phyloP scores from a whole-genome alignment of 768 basidiomycete genomes.

The Russula foetens region DNA sequence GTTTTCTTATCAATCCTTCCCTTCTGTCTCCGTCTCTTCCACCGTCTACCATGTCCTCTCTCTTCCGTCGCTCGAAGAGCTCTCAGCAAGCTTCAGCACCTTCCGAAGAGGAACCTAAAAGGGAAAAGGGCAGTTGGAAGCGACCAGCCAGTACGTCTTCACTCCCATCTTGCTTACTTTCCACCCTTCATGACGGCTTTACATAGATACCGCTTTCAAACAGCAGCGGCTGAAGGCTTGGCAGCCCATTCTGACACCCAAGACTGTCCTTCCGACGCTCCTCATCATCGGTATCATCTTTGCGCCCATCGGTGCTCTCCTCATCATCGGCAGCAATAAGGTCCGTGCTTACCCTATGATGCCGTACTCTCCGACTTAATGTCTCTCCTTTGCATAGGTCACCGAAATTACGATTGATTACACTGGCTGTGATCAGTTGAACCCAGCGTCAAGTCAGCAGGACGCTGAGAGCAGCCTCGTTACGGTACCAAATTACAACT shows the following conservation, averaged over 20 bases:
- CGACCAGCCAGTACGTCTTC: slow-evolving; percentile 67
- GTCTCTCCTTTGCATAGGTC: slow-evolving; percentile 40
- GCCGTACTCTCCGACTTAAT: neutral
- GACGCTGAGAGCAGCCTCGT: slow-evolving; percentile 38
- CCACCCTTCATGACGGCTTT: slow-evolving; percentile 20
- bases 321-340: slow-evolving; percentile 82
- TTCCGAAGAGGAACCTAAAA: slow-evolving; percentile 43
- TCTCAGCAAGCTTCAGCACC: slow-evolving; percentile 8
- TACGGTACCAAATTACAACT: slow-evolving; percentile 58
- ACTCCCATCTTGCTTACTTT: slow-evolving; percentile 8
- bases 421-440: slow-evolving; percentile 74
- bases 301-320: slow-evolving; percentile 90
- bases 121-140: slow-evolving; percentile 81
- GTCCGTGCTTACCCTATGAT: slow-evolving; percentile 29
- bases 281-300: slow-evolving; percentile 94
- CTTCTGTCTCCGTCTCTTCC: neutral
- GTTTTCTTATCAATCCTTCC: no score
- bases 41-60: slow-evolving; percentile 20
- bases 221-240: slow-evolving; percentile 99
- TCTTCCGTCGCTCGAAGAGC: slow-evolving; percentile 29
- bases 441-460: slow-evolving; percentile 29
- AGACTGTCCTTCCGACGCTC: slow-evolving; percentile 93
- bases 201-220: slow-evolving; percentile 92
- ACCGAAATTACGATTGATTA: slow-evolving; percentile 95
- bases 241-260: slow-evolving; percentile 98